Evolutionary conservation across 208 protist species (phyloP).

Genomic region (Leishmania mexicana): DNA sequence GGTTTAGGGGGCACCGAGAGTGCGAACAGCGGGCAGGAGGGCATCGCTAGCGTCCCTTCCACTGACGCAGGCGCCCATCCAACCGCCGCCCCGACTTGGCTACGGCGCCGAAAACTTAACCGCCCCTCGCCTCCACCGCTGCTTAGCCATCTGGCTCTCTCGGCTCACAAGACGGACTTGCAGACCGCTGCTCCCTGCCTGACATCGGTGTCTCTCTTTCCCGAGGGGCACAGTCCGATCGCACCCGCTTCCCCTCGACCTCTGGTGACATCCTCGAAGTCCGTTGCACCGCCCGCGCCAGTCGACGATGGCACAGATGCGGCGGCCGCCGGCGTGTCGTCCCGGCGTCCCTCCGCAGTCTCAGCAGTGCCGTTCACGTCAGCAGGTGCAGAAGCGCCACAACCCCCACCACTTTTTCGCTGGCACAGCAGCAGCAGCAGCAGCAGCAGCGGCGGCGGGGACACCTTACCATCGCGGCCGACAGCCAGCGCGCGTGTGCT

Average conservation of each 20-base stretch:
- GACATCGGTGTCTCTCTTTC: background rate
- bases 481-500: constrained; percentile 14
- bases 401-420: background rate
- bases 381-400: background rate
- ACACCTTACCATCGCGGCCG: background rate
- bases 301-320: background rate
- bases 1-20: background rate
- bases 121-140: background rate
- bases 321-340: background rate
- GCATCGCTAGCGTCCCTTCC: background rate
- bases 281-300: background rate
- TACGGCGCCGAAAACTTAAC: background rate
- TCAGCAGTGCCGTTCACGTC: background rate
- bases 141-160: constrained; percentile 1
- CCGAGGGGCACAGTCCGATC: background rate
- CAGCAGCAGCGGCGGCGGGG: background rate
- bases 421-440: background rate
- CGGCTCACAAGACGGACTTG: background rate
- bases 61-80: background rate
- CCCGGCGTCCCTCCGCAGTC: background rate
- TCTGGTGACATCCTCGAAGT: background rate
- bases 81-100: background rate
- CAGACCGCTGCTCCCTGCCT: too few relatives aligned
- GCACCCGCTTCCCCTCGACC: constrained; percentile 10
- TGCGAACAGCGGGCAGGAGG: background rate